phyloP scores from a whole-genome alignment of 306 rosid genomes.

The Dryas drummondii region DNA sequence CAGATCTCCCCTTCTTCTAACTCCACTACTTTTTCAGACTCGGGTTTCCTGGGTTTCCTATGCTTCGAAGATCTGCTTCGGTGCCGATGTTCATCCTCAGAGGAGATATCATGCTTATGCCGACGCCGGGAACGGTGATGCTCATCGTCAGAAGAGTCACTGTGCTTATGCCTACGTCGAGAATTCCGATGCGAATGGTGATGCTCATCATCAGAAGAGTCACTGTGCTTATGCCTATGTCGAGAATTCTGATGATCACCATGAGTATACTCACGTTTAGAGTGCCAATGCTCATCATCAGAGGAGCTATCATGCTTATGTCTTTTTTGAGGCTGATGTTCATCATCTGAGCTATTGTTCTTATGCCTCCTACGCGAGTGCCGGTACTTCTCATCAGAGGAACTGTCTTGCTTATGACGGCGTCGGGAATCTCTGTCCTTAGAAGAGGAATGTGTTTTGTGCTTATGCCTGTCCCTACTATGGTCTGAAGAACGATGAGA shows the following conservation, averaged over 20 bases:
- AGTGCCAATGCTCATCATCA: slow-evolving; percentile 38
- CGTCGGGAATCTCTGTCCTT: slow-evolving; percentile 37
- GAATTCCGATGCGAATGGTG: slow-evolving; percentile 29
- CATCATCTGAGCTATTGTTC: slow-evolving; percentile 37
- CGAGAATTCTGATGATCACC: slow-evolving; percentile 34
- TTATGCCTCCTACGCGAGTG: slow-evolving; percentile 33
- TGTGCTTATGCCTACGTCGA: slow-evolving; percentile 26
- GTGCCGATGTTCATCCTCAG: slow-evolving; percentile 35
- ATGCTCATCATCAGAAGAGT: slow-evolving; percentile 43
- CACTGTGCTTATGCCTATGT: slow-evolving; percentile 27
- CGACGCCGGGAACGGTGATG: slow-evolving; percentile 24
- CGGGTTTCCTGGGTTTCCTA: slow-evolving; percentile 37
- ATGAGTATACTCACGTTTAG: slow-evolving; percentile 25
- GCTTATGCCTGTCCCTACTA: slow-evolving; percentile 52
- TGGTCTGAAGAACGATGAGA: slow-evolving; percentile 53
- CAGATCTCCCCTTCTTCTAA: slow-evolving; percentile 71
- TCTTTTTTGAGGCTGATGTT: slow-evolving; percentile 18
- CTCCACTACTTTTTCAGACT: slow-evolving; percentile 38
- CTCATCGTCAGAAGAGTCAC: slow-evolving; percentile 42
- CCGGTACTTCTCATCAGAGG: slow-evolving; percentile 40
- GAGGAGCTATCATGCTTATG: slow-evolving; percentile 27
- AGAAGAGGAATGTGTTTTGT: slow-evolving; percentile 53
- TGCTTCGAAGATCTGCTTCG: slow-evolving; percentile 33
- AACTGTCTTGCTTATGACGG: slow-evolving; percentile 34
- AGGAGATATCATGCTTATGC: slow-evolving; percentile 26